These are phyloP conservation scores for Yamadazyma dushanensis DNA, from an alignment of 1,139 yeast species.

Conservation along the genomic window DNA sequence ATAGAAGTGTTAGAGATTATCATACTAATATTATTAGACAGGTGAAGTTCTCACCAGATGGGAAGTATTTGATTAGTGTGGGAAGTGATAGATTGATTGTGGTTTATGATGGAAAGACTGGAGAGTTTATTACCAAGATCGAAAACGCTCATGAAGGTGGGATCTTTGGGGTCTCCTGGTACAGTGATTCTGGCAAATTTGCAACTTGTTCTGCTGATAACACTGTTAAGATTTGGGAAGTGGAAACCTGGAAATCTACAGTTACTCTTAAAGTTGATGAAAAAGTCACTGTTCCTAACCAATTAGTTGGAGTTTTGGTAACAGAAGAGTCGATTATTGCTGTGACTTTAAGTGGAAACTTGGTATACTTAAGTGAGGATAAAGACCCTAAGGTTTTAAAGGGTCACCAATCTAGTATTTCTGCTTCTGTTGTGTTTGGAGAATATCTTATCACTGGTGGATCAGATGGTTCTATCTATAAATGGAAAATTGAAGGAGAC, in stretches of 20 bases:
- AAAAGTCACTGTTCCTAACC: constrained; percentile 49
- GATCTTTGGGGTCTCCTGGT: constrained; percentile 76
- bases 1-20: constrained; percentile 66
- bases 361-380: constrained; percentile 53
- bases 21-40: constrained; percentile 81
- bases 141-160: constrained; percentile 74
- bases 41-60: constrained; percentile 80
- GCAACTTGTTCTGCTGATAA: constrained; percentile 87
- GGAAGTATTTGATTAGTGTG: constrained; percentile 70
- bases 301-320: constrained; percentile 79
- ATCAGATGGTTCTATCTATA: constrained; percentile 72
- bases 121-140: constrained; percentile 62
- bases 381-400: constrained; percentile 40
- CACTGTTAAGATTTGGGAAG: constrained; percentile 65
- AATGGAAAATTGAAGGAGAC: constrained; percentile 47
- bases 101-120: constrained; percentile 84
- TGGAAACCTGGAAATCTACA: constrained; percentile 20
- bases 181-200: constrained; percentile 55
- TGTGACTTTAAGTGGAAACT: constrained; percentile 68
- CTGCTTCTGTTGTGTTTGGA: constrained; percentile 38
- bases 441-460: constrained; percentile 63
- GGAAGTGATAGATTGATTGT: constrained; percentile 83
- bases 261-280: constrained; percentile 46
- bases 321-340: constrained; percentile 63
- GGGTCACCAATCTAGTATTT: constrained; percentile 85